Percentiles rank a stretch among this genome's conserved stretches.
These are phyloP conservation scores for Candida insectorum DNA, from an alignment of 805 yeast species.

Conservation along the genomic window DNA sequence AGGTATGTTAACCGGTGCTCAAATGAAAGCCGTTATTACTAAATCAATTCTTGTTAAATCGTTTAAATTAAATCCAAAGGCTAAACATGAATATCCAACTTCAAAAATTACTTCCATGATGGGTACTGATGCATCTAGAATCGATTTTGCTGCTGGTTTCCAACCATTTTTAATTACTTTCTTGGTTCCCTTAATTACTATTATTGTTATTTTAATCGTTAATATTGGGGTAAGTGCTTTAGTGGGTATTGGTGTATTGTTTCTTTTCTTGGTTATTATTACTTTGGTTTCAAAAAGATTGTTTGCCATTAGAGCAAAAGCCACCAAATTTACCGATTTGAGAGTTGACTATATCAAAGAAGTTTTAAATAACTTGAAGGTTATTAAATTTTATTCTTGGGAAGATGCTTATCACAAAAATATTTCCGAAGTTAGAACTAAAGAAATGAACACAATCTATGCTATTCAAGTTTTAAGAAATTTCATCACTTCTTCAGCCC, in stretches of 20 bases:
- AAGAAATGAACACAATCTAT: slow-evolving; percentile 62
- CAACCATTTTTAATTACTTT: slow-evolving; percentile 62
- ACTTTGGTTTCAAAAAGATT: slow-evolving; percentile 48
- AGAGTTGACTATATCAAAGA: slow-evolving; percentile 79
- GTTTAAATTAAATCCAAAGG: slow-evolving; percentile 53
- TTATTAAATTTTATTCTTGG: slow-evolving; percentile 90
- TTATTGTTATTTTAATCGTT: slow-evolving; percentile 59
- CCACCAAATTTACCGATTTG: slow-evolving; percentile 65
- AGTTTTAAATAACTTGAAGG: slow-evolving; percentile 70
- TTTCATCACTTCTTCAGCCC: slow-evolving; percentile 58
- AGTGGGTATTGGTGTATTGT: slow-evolving; percentile 60
- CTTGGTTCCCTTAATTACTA: slow-evolving; percentile 61
- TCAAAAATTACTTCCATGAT: slow-evolving; percentile 74
- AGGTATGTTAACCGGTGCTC: slow-evolving; percentile 64
- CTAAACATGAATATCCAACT: slow-evolving; percentile 59
- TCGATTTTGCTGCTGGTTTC: slow-evolving; percentile 72
- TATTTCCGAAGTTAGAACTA: slow-evolving; percentile 51
- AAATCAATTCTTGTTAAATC: slow-evolving; percentile 70
- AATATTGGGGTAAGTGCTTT: slow-evolving; percentile 73
- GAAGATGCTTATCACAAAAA: slow-evolving; percentile 69
- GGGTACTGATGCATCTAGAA: slow-evolving; percentile 77
- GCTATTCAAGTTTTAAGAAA: slow-evolving; percentile 65
- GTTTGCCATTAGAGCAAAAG: slow-evolving; percentile 52
- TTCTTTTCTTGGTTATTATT: slow-evolving; percentile 48
- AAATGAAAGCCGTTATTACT: slow-evolving; percentile 66